phyloP scores from a whole-genome alignment of 108 stramenopile genomes.

The Skeletonema menzelii region DNA sequence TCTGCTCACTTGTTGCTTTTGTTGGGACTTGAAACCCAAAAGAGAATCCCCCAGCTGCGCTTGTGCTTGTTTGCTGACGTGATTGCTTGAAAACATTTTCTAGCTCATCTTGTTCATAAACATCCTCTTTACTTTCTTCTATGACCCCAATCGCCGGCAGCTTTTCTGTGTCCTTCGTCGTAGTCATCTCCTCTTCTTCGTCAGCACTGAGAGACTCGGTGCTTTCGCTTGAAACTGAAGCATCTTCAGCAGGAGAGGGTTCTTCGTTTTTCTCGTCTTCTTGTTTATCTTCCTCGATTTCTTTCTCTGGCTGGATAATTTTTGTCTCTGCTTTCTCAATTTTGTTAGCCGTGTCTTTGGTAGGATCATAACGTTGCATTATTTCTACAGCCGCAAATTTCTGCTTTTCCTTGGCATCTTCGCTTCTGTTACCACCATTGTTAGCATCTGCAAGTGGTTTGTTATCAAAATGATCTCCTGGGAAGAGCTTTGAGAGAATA shows the following conservation, averaged over 20 bases:
- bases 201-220: neutral
- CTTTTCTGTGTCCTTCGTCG: neutral
- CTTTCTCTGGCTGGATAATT: conserved; percentile 7
- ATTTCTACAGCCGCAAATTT: conserved; percentile 19
- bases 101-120: conserved; percentile 75
- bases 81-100: conserved; percentile 77
- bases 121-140: conserved; percentile 3
- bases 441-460: conserved; percentile 57
- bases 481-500: conserved; percentile 20
- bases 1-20: neutral
- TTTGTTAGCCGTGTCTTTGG: conserved; percentile 41
- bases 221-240: neutral
- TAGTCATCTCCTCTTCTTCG: conserved; percentile 7
- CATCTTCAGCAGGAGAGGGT: neutral
- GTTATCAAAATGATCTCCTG: conserved; percentile 24
- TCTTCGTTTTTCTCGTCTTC: conserved; percentile 4
- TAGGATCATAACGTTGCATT: conserved; percentile 49
- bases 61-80: conserved; percentile 30
- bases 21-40: conserved; percentile 27
- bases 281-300: conserved; percentile 17
- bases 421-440: neutral
- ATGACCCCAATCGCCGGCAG: neutral
- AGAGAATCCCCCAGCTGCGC: conserved; percentile 40
- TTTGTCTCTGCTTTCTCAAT: conserved; percentile 22
- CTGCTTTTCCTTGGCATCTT: neutral